These are phyloP conservation scores for Penicillium coprophilum DNA, from an alignment of 495 filamentous ascomycete genomes.

Conservation along the genomic window DNA sequence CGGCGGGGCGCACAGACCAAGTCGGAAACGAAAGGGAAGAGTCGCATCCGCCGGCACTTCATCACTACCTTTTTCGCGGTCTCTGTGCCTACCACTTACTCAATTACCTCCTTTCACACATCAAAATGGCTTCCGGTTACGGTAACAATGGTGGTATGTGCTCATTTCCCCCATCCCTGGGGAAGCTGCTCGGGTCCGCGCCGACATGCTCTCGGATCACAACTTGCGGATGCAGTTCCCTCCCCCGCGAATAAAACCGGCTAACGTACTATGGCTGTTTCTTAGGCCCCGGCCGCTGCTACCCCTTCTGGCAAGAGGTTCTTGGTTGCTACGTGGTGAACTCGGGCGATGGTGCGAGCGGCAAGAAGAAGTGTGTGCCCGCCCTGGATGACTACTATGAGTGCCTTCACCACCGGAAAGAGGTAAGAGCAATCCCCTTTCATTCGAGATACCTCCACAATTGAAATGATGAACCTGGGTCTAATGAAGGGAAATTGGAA, in stretches of 20 bases:
- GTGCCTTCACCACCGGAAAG: slow-evolving; percentile 96
- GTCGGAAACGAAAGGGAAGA: slow-evolving; percentile 41
- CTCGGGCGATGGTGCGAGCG: slow-evolving; percentile 68
- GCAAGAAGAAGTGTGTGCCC: slow-evolving; percentile 87
- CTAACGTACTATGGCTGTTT: slow-evolving; percentile 29
- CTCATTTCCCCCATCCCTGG: slow-evolving; percentile 6
- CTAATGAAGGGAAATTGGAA: slow-evolving; percentile 5
- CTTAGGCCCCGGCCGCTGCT: slow-evolving; percentile 86
- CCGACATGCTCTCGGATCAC: slow-evolving; percentile 14
- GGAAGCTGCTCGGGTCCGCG: slow-evolving; percentile 13
- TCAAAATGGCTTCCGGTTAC: slow-evolving; percentile 77
- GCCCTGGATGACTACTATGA: slow-evolving; percentile 96
- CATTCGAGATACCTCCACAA: slow-evolving; percentile 13
- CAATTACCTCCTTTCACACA: slow-evolving; percentile 22
- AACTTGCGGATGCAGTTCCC: slow-evolving; percentile 22
- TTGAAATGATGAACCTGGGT: not conserved
- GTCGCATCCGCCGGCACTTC: slow-evolving; percentile 37
- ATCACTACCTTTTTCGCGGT: slow-evolving; percentile 25
- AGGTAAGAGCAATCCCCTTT: slow-evolving; percentile 57
- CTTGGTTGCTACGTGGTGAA: slow-evolving; percentile 89
- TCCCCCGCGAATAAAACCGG: slow-evolving; percentile 21
- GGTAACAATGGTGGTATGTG: slow-evolving; percentile 75
- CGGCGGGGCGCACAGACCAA: slow-evolving; percentile 42
- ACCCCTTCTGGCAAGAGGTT: slow-evolving; percentile 96
- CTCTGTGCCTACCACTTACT: slow-evolving; percentile 27